These are phyloP conservation scores for Daldinia concentrica DNA, from an alignment of 495 filamentous ascomycete species.

Conservation along the genomic window DNA sequence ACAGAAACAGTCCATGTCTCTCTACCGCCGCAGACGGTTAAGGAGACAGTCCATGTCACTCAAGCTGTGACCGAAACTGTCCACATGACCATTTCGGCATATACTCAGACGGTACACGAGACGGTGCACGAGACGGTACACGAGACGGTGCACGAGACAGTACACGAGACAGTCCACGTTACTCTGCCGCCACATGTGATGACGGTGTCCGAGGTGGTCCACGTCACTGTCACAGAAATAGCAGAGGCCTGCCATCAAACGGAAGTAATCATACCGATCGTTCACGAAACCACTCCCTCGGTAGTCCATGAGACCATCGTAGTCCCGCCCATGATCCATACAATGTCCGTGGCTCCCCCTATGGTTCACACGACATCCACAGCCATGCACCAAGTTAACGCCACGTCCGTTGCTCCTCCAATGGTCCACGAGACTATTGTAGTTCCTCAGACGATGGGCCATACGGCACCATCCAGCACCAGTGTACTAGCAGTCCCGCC, in stretches of 20 bases:
- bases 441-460: not conserved
- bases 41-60: slow-evolving; percentile 28
- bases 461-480: not conserved
- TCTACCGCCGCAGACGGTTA: slow-evolving; percentile 21
- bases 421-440: not conserved
- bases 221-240: slow-evolving; percentile 25
- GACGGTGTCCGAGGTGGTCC: slow-evolving; percentile 22
- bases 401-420: not conserved
- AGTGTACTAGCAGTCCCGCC: not conserved
- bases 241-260: slow-evolving; percentile 12
- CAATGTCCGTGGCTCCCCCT: not conserved
- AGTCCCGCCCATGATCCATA: not conserved
- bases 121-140: slow-evolving; percentile 30
- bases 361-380: not conserved
- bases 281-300: slow-evolving; percentile 10
- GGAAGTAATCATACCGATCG: slow-evolving; percentile 17
- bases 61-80: slow-evolving; percentile 22
- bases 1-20: slow-evolving; percentile 28
- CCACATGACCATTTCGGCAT: slow-evolving; percentile 15
- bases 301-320: slow-evolving; percentile 23
- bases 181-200: slow-evolving; percentile 22
- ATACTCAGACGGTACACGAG: slow-evolving; percentile 12
- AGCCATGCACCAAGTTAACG: not conserved
- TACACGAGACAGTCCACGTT: slow-evolving; percentile 29
- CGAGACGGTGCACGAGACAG: slow-evolving; percentile 20